Conservation (phyloP, 2,329 filamentous ascomycete genomes). For the Furcasterigmium furcatum region DNA sequence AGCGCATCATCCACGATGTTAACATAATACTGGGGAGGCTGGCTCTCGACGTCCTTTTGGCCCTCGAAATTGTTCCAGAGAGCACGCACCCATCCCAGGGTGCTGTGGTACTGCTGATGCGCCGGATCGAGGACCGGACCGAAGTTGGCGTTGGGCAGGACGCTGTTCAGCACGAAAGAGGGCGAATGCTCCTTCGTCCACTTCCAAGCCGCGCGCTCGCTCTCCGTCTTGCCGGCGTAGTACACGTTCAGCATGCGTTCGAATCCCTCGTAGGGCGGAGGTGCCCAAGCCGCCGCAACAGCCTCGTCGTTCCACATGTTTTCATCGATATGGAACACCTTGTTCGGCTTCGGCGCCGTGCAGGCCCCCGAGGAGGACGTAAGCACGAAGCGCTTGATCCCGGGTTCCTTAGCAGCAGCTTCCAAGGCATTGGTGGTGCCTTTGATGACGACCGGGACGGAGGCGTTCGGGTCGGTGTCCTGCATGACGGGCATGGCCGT, state of each 20-base stretch:
- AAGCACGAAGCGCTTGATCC: conserved; percentile 28
- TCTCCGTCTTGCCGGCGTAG: conserved; percentile 21
- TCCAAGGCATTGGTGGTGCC: conserved; percentile 32
- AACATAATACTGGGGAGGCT: conserved; percentile 15
- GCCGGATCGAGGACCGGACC: conserved; percentile 15
- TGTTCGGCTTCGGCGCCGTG: neutral
- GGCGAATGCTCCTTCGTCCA: conserved; percentile 20
- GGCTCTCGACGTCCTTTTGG: neutral
- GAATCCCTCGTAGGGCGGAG: conserved; percentile 17
- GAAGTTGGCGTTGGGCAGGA: conserved; percentile 8
- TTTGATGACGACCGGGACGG: conserved; percentile 33
- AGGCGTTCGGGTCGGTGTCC: conserved; percentile 33
- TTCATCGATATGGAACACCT: conserved; percentile 11
- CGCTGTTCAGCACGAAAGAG: conserved; percentile 18
- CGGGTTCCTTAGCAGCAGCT: conserved; percentile 33
- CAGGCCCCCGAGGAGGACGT: conserved; percentile 15
- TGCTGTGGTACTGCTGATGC: conserved; percentile 9
- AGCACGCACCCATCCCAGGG: neutral
- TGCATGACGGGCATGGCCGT: conserved; percentile 37
- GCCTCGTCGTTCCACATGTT: conserved; percentile 25
- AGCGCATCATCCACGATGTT: conserved; percentile 22
- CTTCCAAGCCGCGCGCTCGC: conserved; percentile 22
- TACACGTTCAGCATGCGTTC: conserved; percentile 13
- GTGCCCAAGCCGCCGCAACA: conserved; percentile 23
- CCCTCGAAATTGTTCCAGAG: neutral